phyloP scores from a whole-genome alignment of 139 green algal species.

The Tetradesmus lagerheimii region DNA sequence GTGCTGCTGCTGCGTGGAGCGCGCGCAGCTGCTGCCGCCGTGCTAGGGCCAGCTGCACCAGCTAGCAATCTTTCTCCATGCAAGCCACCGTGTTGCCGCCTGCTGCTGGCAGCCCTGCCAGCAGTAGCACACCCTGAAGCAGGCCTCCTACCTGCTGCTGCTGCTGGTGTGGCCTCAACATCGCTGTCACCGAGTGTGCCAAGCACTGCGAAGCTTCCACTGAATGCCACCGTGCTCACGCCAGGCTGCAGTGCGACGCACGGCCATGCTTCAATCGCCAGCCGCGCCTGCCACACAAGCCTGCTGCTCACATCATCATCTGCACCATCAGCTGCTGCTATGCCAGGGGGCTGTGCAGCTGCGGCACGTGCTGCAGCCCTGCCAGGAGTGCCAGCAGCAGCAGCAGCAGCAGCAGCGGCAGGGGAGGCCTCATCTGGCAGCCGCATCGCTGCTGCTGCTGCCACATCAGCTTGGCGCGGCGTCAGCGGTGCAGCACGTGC shows the following conservation, averaged over 20 bases:
- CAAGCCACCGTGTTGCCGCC: not conserved
- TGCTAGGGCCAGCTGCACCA: not conserved
- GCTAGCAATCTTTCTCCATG: not conserved
- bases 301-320: not conserved
- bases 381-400: not conserved
- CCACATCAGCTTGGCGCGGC: not conserved
- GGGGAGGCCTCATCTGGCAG: slow-evolving; percentile 15
- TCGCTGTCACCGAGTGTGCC: not conserved
- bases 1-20: slow-evolving; percentile 32
- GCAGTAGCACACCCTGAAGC: not conserved
- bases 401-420: not conserved
- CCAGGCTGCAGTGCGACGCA: slow-evolving; percentile 14
- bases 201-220: slow-evolving; percentile 26
- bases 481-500: not conserved
- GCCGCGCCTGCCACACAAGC: slow-evolving; percentile 13
- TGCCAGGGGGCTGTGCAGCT: not conserved
- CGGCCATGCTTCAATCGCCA: slow-evolving; percentile 36
- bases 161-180: not conserved
- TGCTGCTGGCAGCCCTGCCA: not conserved
- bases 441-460: slow-evolving; percentile 3
- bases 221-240: slow-evolving; percentile 37
- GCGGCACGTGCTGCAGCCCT: not conserved
- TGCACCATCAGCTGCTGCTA: not conserved
- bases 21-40: not conserved
- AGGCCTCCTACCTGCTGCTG: not conserved